Evolutionary conservation across 805 yeast species (phyloP).

Genomic region (Pichia thaimueangensis): DNA sequence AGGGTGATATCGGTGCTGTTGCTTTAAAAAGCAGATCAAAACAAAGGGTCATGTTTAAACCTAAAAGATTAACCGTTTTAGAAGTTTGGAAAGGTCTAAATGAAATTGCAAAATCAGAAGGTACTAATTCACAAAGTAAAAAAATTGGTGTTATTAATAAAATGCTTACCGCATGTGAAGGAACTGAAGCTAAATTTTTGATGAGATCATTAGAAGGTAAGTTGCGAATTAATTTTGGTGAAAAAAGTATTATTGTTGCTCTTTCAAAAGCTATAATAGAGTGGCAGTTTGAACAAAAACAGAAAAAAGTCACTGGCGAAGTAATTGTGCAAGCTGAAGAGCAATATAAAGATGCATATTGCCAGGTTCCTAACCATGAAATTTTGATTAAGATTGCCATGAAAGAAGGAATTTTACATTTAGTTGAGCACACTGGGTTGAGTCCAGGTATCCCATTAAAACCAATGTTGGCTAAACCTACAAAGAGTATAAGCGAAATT

Average conservation of each 20-base stretch:
- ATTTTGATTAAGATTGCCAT: constrained; percentile 61
- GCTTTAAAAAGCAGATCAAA: constrained; percentile 78
- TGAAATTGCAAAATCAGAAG: constrained; percentile 70
- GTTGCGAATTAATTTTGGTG: constrained; percentile 88
- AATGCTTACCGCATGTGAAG: constrained; percentile 79
- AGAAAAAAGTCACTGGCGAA: constrained; percentile 33
- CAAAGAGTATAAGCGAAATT: constrained; percentile 88
- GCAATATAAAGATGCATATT: constrained; percentile 74
- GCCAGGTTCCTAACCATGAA: constrained; percentile 88
- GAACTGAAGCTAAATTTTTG: constrained; percentile 82
- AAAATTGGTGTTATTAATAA: constrained; percentile 77
- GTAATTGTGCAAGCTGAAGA: constrained; percentile 63
- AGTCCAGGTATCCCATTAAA: constrained; percentile 92
- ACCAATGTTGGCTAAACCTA: constrained; percentile 98
- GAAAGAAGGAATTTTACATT: constrained; percentile 57
- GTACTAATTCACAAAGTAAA: constrained; percentile 72
- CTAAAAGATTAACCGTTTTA: constrained; percentile 68
- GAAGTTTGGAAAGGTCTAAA: constrained; percentile 69
- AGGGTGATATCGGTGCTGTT: constrained; percentile 87
- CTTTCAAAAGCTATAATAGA: constrained; percentile 76
- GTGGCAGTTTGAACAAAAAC: constrained; percentile 40
- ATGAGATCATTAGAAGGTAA: constrained; percentile 91
- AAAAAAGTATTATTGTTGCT: constrained; percentile 80
- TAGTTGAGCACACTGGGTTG: constrained; percentile 63
- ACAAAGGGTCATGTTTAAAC: constrained; percentile 92